Base-by-base conservation (phyloP, 2,329 filamentous ascomycete species). In the Gremmenia infestans region DNA sequence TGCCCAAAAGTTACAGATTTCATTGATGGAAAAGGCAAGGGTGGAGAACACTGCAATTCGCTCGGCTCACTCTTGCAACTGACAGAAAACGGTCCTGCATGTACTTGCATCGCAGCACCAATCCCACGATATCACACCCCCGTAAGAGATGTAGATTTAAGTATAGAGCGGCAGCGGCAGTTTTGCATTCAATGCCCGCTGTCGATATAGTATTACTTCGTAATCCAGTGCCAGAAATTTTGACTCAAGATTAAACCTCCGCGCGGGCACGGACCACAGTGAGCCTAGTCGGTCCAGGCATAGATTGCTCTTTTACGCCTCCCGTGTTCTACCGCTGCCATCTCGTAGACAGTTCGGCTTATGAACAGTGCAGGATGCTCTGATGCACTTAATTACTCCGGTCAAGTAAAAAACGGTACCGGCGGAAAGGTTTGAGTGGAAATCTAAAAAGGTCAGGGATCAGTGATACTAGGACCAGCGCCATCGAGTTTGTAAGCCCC, bases 391-490 rank as follows among this genome's bases (percentile, higher is more conserved):
- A 15, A 40, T 40, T 15, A 15, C 19, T 37, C 51, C 51, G 51
- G 51, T 23, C 51, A 45, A 53, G 51, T 53, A 28, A 32, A 40
- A 45, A 53, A 46, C 25, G 22, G 51, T 48, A 19, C 51, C 51
- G 35, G 43, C 35, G 15, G 46, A 35, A 45, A 32, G 51, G 43
- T 47, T 37, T 45, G 40, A 50, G 48, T 50, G 48, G 48, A 50
- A 39, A 50, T 50, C 48, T 50, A 36, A 14, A n/a, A 50, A 8
- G 48, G 3, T 19, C 36, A 50, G 48, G 35, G 23, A 32, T 32
- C 28, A 12, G 28, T 32, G 28, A 32, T 32, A 32, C 28, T 32
- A 32, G 9, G 28, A 11, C 19, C n/a, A 19, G 22, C 50, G 39
- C 39, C 25, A 52, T 52, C 50, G 50, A 52, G 40, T 40, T 25